A percentile compares a stretch with the other conserved stretches of the same genome.
Evolutionary conservation across 768 basidiomycete genomes (phyloP).

Genomic region (Chlorophyllum brunneum): DNA sequence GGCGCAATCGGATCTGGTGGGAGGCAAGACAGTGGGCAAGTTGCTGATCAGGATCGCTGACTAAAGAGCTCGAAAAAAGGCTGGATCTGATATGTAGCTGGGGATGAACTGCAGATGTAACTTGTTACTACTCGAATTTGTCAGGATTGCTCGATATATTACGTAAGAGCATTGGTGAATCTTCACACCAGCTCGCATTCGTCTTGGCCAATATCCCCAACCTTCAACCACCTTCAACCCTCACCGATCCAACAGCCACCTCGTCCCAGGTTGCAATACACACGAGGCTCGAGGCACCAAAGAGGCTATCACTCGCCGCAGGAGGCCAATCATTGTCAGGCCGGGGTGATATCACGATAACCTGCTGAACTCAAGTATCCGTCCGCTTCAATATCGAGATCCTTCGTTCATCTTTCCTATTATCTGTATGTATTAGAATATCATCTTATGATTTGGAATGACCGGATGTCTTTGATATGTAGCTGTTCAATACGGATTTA

Average conservation of each 20-base stretch:
- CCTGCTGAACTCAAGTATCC: not conserved
- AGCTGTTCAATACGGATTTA: conserved; percentile 1
- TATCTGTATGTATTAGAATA: conserved; percentile 11
- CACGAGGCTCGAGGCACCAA: not conserved
- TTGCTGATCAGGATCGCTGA: conserved; percentile 67
- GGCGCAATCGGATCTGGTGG: conserved; percentile 74
- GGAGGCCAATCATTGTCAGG: not conserved
- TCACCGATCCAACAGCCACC: not conserved
- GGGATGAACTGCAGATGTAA: too few relatives aligned
- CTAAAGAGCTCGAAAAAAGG: conserved; percentile 5
- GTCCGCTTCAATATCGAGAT: conserved; percentile 6
- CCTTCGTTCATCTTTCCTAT: conserved; percentile 9
- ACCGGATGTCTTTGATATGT: not conserved
- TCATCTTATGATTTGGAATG: not conserved
- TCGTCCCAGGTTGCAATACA: not conserved
- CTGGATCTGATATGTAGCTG: too few relatives aligned
- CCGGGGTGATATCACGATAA: not conserved
- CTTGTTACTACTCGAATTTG: too few relatives aligned
- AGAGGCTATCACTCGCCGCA: not conserved
- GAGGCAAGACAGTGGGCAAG: conserved; percentile 83
- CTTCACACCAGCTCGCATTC: too few relatives aligned
- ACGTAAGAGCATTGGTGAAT: too few relatives aligned
- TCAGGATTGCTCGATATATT: not conserved
- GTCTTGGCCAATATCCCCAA: too few relatives aligned
- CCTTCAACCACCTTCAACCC: not conserved